These are phyloP conservation scores for Candida chauliodis DNA, from an alignment of 805 yeast species.

Conservation along the genomic window DNA sequence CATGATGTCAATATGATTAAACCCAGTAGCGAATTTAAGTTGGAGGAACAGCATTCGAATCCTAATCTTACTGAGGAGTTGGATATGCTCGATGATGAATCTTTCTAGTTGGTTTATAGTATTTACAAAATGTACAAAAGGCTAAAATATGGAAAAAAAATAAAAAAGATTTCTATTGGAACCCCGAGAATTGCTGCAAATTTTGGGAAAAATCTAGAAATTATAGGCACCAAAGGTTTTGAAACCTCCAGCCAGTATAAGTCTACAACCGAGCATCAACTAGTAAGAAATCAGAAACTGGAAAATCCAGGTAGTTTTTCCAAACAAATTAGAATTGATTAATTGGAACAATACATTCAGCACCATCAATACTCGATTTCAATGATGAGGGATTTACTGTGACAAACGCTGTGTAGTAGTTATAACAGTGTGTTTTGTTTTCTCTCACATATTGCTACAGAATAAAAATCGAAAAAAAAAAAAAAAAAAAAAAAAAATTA, in stretches of 20 bases:
- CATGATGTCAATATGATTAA: constrained; percentile 2
- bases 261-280: not conserved
- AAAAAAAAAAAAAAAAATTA: not conserved
- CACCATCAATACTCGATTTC: no score
- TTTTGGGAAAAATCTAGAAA: not conserved
- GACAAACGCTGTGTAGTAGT: no score
- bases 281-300: no score
- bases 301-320: no score
- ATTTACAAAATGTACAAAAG: not conserved
- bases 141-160: not conserved
- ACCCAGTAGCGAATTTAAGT: not conserved
- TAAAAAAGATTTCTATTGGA: no score
- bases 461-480: not conserved
- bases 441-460: no score
- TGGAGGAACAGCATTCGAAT: constrained; percentile 33
- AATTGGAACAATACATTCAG: no score
- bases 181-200: not conserved
- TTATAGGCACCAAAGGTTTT: no score
- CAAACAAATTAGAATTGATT: no score
- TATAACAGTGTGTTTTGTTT: no score
- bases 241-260: no score
- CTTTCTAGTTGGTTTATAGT: constrained; percentile 7
- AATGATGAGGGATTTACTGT: no score
- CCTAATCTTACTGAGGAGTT: constrained; percentile 12
- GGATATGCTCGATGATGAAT: constrained; percentile 14